Percentiles rank a stretch among this genome's conserved stretches.
Evolutionary conservation across 129 eudicot genomes (phyloP).

Genomic region (Tagetes patula): DNA sequence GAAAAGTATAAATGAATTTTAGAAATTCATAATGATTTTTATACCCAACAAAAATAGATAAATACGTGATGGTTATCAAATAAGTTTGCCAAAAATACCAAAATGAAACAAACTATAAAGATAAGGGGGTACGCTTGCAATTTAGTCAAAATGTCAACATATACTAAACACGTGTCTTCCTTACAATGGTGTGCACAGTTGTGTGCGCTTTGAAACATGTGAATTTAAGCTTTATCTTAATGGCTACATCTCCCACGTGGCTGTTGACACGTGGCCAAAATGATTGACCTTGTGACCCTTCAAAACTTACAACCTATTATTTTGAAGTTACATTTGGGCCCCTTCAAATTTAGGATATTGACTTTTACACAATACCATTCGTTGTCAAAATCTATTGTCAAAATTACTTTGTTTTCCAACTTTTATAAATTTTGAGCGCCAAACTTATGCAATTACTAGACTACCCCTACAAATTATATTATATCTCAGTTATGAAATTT

Average conservation of each 20-base stretch:
- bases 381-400: not conserved
- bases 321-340: not conserved
- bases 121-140: not conserved
- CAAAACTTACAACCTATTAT: not conserved
- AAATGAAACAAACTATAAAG: not conserved
- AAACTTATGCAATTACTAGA: too few relatives aligned
- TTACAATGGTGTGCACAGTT: slow-evolving; percentile 8
- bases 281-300: slow-evolving; percentile 23
- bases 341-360: slow-evolving; percentile 15
- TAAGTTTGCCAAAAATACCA: not conserved
- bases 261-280: slow-evolving; percentile 28
- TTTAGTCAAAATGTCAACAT: not conserved
- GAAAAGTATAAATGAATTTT: too few relatives aligned
- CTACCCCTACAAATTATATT: too few relatives aligned
- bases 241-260: slow-evolving; percentile 33
- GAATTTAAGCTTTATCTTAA: slow-evolving; percentile 31
- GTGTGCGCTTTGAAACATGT: slow-evolving; percentile 27
- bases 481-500: too few relatives aligned
- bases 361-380: slow-evolving; percentile 8
- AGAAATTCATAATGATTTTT: not conserved
- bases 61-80: not conserved
- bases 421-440: too few relatives aligned
- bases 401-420: not conserved
- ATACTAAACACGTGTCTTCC: slow-evolving; percentile 14
- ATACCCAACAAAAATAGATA: not conserved